Evolutionary conservation across 1,139 yeast genomes (phyloP).

Genomic region (Blastobotrys elegans): DNA sequence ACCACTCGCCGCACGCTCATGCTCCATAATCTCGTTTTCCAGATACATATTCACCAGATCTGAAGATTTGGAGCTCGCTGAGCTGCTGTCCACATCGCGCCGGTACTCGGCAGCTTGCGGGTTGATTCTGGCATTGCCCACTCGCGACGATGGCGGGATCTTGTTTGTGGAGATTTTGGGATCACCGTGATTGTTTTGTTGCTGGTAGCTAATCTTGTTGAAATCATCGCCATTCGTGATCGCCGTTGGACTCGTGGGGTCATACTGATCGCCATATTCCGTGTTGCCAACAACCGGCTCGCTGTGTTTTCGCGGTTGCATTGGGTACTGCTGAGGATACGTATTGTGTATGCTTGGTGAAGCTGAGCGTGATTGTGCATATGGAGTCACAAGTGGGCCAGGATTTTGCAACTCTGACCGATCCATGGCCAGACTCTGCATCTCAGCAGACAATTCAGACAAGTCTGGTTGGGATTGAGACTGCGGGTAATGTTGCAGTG

Average conservation of each 20-base stretch:
- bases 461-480: constrained; percentile 21
- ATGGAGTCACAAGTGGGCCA: constrained; percentile 9
- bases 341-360: constrained; percentile 1
- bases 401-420: constrained; percentile 8
- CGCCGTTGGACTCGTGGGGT: constrained; percentile 21
- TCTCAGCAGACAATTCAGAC: constrained; percentile 7
- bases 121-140: constrained; percentile 17
- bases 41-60: constrained; percentile 15
- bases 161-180: constrained; percentile 26
- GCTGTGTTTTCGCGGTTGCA: no score
- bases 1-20: constrained; percentile 3
- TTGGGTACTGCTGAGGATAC: neutral
- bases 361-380: constrained; percentile 1
- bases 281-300: no score
- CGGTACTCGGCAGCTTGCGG: constrained; percentile 19
- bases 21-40: constrained; percentile 10
- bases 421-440: constrained; percentile 18
- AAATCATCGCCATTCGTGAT: constrained; percentile 14
- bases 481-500: constrained; percentile 6
- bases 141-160: constrained; percentile 25
- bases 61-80: neutral
- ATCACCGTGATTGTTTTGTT: constrained; percentile 1
- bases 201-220: neutral
- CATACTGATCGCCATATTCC: constrained; percentile 8
- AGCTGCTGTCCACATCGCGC: constrained; percentile 7